Evolutionary conservation across 2,329 filamentous ascomycete species (phyloP).

Genomic region (Pseudocercospora macadamiae): DNA sequence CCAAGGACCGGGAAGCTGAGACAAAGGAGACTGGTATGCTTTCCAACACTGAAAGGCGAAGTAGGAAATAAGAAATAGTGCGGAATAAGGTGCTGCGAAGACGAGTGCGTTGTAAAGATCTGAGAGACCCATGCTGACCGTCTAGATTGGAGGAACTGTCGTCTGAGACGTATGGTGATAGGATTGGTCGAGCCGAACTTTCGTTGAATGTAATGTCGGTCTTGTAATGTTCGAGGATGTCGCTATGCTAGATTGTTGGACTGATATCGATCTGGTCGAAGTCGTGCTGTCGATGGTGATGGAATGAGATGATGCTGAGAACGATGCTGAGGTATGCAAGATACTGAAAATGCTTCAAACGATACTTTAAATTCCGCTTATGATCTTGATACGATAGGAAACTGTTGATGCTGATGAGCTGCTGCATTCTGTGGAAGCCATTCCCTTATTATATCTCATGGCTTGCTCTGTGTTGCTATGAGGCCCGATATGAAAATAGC

Average conservation of each 20-base stretch:
- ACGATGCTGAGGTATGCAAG: not conserved
- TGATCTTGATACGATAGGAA: not conserved
- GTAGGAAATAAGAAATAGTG: not conserved
- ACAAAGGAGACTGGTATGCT: slow-evolving; percentile 11
- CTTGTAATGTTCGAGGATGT: not conserved
- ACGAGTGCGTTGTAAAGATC: not conserved
- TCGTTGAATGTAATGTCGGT: not conserved
- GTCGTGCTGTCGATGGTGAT: not conserved
- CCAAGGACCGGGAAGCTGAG: slow-evolving; percentile 13
- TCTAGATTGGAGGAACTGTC: not conserved
- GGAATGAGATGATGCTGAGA: not conserved
- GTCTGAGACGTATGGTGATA: not conserved
- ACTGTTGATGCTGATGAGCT: not conserved
- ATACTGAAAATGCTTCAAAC: too few species aligned
- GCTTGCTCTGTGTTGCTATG: not conserved
- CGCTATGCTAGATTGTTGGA: not conserved
- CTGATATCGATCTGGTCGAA: not conserved
- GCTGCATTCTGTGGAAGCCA: not conserved
- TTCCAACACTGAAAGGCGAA: slow-evolving; percentile 1
- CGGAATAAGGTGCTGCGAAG: not conserved
- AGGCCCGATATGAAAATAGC: not conserved
- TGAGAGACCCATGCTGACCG: not conserved
- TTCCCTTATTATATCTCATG: not conserved
- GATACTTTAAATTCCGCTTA: not conserved
- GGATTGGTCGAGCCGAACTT: not conserved